Base-by-base conservation (phyloP, 768 basidiomycete species). In the Gymnopilus junonius region DNA sequence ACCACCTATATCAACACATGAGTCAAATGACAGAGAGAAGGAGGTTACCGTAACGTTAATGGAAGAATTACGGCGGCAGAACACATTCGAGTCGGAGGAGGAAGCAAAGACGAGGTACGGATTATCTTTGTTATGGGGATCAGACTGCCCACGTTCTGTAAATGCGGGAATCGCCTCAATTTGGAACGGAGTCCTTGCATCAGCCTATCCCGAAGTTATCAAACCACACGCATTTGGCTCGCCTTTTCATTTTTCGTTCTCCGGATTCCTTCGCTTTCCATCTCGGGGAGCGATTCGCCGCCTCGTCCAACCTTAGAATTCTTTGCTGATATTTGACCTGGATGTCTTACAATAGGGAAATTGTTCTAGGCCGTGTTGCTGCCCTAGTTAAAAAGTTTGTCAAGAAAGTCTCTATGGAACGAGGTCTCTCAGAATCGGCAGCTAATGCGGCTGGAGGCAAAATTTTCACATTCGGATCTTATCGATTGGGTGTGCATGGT, bases 381-480 rank as follows among this genome's bases (percentile, higher is more conserved):
- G 87, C 89, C 57, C 83, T 97, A 27, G 94, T 98, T 68, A 95
- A 94, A 79, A 88, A 93, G 72, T 99, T 99, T 73, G 97, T 99
- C 53, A 87, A 87, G 71, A 85, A 86, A 65, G 88, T 96, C 1
- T 91, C 92, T 8, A 74, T 96, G 61, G 78, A 86, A 45, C 86
- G 84, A 40, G 97, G 97, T 7, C 80, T 97, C 48, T 96, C 95
- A 31, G 95, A 98, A 66, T 78, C 90, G 20, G 91, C 94, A 1
- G 96, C 97, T 8, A 86, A 79, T 55, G 89, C 93, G 51, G 94
- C 97, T 8, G 97, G 97, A 55, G 97, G 96, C 66, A 97, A 99
- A 82, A 99, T 99, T 74, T 99, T 95, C 76, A 99, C 97, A 7
- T 99, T 97, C 76, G 97, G 97, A 42, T 98, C 96, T 55, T 99